Conservation (phyloP, 163 green algal genomes). For the Chlorella variabilis region DNA sequence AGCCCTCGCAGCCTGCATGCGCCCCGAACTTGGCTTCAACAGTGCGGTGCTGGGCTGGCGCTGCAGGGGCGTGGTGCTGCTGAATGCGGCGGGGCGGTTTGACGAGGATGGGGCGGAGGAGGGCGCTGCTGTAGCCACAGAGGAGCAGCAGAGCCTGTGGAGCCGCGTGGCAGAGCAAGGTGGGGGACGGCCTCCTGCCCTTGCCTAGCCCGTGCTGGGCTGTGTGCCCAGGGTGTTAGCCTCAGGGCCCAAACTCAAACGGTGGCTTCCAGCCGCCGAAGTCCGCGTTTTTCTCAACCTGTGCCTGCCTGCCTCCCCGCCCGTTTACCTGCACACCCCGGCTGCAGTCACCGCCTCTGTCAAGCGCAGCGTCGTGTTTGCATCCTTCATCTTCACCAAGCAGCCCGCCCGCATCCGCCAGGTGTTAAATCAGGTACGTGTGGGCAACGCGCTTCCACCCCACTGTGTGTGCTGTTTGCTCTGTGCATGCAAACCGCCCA, state of each 20-base stretch:
- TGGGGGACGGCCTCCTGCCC: neutral
- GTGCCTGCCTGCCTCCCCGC: neutral
- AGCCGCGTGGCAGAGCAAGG: conserved; percentile 1
- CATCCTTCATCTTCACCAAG: conserved; percentile 80
- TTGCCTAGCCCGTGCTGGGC: neutral
- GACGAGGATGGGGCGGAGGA: conserved; percentile 45
- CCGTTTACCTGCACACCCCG: too few species aligned
- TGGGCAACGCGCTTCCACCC: neutral
- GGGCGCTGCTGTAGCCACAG: neutral
- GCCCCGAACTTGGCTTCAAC: too few species aligned
- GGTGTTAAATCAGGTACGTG: conserved; percentile 60
- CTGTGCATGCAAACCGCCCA: too few species aligned
- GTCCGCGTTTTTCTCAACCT: too few species aligned
- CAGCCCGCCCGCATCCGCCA: conserved; percentile 69
- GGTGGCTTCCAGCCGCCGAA: too few species aligned
- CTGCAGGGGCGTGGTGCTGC: conserved; percentile 68
- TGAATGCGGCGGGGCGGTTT: conserved; percentile 82
- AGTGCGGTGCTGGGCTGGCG: neutral
- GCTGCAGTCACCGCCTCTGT: conserved; percentile 34
- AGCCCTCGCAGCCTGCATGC: neutral
- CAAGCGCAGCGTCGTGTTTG: conserved; percentile 63
- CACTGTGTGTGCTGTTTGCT: neutral
- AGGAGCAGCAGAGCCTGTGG: neutral
- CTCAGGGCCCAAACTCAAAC: too few species aligned
- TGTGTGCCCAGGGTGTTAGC: neutral